Evolutionary conservation across 306 rosid species (phyloP).

Genomic region (Acacia crassicarpa): DNA sequence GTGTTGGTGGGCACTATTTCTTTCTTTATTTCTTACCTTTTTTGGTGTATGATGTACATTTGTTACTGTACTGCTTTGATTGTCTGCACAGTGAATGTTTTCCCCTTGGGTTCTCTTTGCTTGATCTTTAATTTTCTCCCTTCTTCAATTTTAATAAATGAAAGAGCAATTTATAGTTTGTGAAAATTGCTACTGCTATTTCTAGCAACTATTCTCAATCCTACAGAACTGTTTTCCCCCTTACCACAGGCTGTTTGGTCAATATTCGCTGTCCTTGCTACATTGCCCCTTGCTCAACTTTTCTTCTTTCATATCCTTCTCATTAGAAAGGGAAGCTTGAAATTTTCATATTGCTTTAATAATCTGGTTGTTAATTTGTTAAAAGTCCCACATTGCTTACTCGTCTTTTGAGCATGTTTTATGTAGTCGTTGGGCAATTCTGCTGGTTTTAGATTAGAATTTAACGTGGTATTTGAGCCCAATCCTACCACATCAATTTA

Average conservation of each 20-base stretch:
- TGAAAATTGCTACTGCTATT: slow-evolving; percentile 1
- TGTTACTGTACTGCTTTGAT: neutral
- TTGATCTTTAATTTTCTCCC: neutral
- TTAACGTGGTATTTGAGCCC: neutral
- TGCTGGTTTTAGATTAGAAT: neutral
- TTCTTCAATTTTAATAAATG: neutral
- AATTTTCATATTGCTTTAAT: neutral
- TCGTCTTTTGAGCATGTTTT: neutral
- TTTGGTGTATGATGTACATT: neutral
- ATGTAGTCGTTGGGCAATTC: neutral
- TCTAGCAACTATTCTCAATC: slow-evolving; percentile 8
- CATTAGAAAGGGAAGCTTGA: slow-evolving; percentile 61
- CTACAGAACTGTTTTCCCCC: neutral
- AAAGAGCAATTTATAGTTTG: neutral
- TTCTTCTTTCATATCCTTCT: slow-evolving; percentile 90
- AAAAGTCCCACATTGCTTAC: neutral
- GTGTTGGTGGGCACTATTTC: slow-evolving; percentile 66
- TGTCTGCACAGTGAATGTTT: neutral
- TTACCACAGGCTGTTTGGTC: slow-evolving; percentile 65
- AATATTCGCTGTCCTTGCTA: slow-evolving; percentile 76
- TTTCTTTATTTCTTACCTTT: neutral
- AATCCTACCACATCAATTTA: neutral
- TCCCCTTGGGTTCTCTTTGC: neutral
- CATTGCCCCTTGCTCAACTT: slow-evolving; percentile 82
- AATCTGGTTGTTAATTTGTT: neutral